Evolutionary conservation across 768 basidiomycete species (phyloP), one percentile per base, ranked within the genome.

Genomic region (Atractiella rhizophila): DNA sequence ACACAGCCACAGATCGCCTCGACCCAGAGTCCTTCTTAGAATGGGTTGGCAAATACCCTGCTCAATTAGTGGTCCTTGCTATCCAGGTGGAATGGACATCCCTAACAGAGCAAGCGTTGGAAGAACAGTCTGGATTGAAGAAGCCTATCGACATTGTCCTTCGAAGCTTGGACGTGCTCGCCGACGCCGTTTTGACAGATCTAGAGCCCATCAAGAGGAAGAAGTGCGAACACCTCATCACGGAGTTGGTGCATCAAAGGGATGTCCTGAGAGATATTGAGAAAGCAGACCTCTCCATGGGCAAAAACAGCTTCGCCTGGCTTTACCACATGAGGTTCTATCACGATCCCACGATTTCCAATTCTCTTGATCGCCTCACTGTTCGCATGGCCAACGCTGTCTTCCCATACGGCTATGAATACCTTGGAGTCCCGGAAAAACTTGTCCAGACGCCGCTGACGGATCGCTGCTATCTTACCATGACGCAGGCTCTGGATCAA

Each of bases 241-340:
- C 88, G 0, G 91, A 98, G 57, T 70, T 98, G 12, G 91, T 96
- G 28, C 91, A 98, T 58, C 85, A 98, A 57, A 71, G 91, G 47
- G 91, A 98, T 59, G 88, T 96, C 29, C 75, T 73, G 28, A 76
- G 91, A 11, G n/a, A n/a, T n/a, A n/a, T n/a, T n/a, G n/a, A n/a
- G n/a, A n/a, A n/a, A n/a, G n/a, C n/a, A n/a, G n/a, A n/a, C n/a
- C 62, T 67, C 11, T 73, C 96, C 41, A 67, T 78, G 40, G 66
- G 70, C 44, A 69, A 73, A 51, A 60, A 65, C 23, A 68, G 68
- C 33, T 98, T 96, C 58, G 69, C 71, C 2, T 98, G 91, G 91
- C 62, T 96, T 12, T 88, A 80, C 52, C 85, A 96, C 55, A 96
- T 98, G 91, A 78, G 91, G 8, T 98, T 85, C 63, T 94, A 96